Base-by-base conservation (phyloP, 1,284 basidiomycete species). In the Cryptococcus sp. region DNA sequence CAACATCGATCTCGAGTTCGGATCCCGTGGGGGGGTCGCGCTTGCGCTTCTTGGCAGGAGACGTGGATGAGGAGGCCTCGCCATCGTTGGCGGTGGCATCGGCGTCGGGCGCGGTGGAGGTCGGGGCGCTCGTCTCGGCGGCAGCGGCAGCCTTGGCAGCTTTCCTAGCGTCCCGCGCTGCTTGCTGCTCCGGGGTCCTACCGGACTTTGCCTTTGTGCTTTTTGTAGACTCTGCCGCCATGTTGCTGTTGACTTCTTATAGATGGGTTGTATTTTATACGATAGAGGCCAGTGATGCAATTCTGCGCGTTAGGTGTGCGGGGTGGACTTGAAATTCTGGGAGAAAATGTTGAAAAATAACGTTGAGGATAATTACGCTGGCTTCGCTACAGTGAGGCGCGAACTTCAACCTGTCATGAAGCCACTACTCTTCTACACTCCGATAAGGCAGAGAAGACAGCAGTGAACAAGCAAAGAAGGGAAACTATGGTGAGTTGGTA, bases 1-100 rank as follows among this genome's bases (percentile, higher is more conserved):
- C 61, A 5, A 75, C 60, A 52, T 79, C 73, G 56, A 79, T 76
- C 56, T 77, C 76, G 36, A 78, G 66, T 44, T 74, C 60, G 42
- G 50, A 64, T 48, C 72, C 69, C 13, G 48, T 42, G 7, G 61
- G 62, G 4, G 62, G 58, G 35, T 44, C 46, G 15, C 65, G 58
- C 53, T 70, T 69, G 35, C 65, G 60, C 56, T 66, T 66, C 45
- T 61, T 63, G 4, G 28, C 28, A 33, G 28, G 28, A 24, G 39
- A 20, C 3, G 40, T 44, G 8, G 56, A 50, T 5, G 59, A 55
- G 33, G 39, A 37, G 15, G 39, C 57, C 18, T 48, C 53, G n/a
- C 53, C 59, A 20, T 56, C 47, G 33, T 61, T 49, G 2, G 4
- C 53, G 16, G 59, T 53, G 6, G 52, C 55, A 21, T 55, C 47